phyloP scores from a whole-genome alignment of 345 rosid species.

The Murraya paniculata region DNA sequence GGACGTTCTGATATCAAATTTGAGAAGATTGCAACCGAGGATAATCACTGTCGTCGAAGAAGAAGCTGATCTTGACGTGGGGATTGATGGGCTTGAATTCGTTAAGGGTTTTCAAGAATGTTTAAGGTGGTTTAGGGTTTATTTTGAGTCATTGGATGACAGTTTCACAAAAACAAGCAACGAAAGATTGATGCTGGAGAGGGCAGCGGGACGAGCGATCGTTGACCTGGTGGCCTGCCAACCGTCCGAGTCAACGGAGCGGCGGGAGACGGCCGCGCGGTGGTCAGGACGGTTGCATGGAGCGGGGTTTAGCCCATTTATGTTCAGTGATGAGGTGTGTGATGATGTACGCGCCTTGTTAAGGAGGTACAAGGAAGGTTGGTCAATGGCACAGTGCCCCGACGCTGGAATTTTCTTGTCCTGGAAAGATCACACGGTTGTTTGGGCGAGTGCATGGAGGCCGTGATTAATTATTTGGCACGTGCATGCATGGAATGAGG shows the following conservation, averaged over 20 bases:
- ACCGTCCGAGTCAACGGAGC: conserved; percentile 57
- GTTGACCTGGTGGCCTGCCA: conserved; percentile 84
- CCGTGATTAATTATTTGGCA: conserved; percentile 38
- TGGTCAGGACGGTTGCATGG: conserved; percentile 70
- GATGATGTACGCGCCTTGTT: conserved; percentile 88
- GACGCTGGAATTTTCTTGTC: conserved; percentile 87
- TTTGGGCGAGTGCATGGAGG: conserved; percentile 97
- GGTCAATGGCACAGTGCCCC: conserved; percentile 71
- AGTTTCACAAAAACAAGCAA: conserved; percentile 76
- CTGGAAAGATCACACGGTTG: conserved; percentile 94
- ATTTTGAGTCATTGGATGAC: conserved; percentile 76
- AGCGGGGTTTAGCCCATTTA: conserved; percentile 46
- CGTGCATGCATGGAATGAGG: conserved; percentile 15
- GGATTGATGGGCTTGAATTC: conserved; percentile 60
- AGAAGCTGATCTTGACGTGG: conserved; percentile 84
- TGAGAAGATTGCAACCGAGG: conserved; percentile 64
- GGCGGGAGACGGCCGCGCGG: conserved; percentile 70
- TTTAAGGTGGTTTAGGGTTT: conserved; percentile 90
- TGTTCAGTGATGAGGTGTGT: conserved; percentile 79
- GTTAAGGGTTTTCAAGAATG: conserved; percentile 69
- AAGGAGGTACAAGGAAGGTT: conserved; percentile 93
- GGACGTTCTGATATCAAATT: conserved; percentile 58
- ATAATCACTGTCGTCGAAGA: conserved; percentile 83
- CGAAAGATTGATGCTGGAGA: conserved; percentile 81
- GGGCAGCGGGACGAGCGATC: conserved; percentile 71